Percentiles rank a stretch among this genome's conserved stretches.
Evolutionary conservation across 495 filamentous ascomycete species (phyloP).

Genomic region (Physcia stellaris): DNA sequence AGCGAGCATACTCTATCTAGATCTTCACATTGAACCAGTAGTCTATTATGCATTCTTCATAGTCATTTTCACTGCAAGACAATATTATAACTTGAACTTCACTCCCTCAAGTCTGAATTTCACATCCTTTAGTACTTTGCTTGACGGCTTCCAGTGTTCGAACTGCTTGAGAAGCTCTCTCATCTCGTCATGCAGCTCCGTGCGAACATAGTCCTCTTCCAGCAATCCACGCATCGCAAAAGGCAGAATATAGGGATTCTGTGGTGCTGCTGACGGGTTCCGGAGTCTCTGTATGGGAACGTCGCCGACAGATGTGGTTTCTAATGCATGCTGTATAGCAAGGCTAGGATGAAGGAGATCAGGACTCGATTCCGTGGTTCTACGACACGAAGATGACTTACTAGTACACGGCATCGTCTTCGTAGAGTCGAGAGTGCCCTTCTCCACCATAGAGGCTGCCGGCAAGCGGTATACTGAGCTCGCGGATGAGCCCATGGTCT

Average conservation of each 20-base stretch:
- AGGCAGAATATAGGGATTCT: slow-evolving; percentile 79
- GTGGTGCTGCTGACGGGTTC: slow-evolving; percentile 32
- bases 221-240: slow-evolving; percentile 89
- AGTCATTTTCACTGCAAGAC: no score
- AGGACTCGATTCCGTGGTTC: slow-evolving; percentile 5
- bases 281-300: slow-evolving; percentile 36
- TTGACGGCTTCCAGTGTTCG: slow-evolving; percentile 83
- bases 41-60: no score
- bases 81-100: slow-evolving; percentile 61
- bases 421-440: slow-evolving; percentile 86
- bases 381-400: slow-evolving; percentile 24
- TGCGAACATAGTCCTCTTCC: slow-evolving; percentile 83
- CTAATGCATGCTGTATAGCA: slow-evolving; percentile 71
- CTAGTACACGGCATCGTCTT: slow-evolving; percentile 81
- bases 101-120: slow-evolving; percentile 92
- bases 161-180: slow-evolving; percentile 72
- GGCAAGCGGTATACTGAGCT: slow-evolving; percentile 76
- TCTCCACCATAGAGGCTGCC: slow-evolving; percentile 86
- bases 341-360: slow-evolving; percentile 32
- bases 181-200: slow-evolving; percentile 61
- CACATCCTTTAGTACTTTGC: slow-evolving; percentile 86
- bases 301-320: slow-evolving; percentile 54
- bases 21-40: no score
- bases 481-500: slow-evolving; percentile 86
- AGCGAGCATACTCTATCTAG: no score